These are phyloP conservation scores for Musa balbisiana DNA, from an alignment of 202 grass and related monocot species.

Conservation along the genomic window DNA sequence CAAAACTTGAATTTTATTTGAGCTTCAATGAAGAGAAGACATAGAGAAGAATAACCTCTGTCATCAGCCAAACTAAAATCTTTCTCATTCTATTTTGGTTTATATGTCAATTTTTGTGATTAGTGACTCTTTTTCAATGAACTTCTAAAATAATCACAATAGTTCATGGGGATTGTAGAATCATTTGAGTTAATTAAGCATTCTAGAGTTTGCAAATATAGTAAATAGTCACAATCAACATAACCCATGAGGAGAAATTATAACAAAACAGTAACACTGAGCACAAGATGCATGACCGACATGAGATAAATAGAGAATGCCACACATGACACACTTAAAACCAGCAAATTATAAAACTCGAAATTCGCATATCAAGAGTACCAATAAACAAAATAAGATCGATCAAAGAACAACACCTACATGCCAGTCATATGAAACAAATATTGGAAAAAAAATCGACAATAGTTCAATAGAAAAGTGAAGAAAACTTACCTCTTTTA, in stretches of 20 bases:
- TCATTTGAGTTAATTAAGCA: background rate
- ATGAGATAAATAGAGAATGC: background rate
- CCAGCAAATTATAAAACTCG: background rate
- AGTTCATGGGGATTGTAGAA: too few species aligned
- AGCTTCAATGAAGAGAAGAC: too few species aligned
- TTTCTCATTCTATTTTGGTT: too few species aligned
- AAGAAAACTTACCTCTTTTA: slow-evolving; percentile 59
- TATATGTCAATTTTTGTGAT: too few species aligned
- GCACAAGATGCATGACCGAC: background rate
- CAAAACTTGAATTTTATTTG: too few species aligned
- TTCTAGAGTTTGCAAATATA: background rate
- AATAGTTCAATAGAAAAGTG: background rate
- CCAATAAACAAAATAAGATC: background rate
- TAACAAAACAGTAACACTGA: background rate
- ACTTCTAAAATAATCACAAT: too few species aligned
- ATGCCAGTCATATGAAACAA: background rate
- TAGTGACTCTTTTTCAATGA: too few species aligned
- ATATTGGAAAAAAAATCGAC: slow-evolving; percentile 2
- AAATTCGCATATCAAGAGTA: background rate
- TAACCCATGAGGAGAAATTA: background rate
- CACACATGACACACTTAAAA: background rate
- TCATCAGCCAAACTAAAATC: too few species aligned
- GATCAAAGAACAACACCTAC: background rate
- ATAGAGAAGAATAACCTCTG: too few species aligned
- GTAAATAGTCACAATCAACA: background rate